These are phyloP conservation scores for Geranium rotundifolium DNA, from an alignment of 345 rosid species.

Conservation along the genomic window DNA sequence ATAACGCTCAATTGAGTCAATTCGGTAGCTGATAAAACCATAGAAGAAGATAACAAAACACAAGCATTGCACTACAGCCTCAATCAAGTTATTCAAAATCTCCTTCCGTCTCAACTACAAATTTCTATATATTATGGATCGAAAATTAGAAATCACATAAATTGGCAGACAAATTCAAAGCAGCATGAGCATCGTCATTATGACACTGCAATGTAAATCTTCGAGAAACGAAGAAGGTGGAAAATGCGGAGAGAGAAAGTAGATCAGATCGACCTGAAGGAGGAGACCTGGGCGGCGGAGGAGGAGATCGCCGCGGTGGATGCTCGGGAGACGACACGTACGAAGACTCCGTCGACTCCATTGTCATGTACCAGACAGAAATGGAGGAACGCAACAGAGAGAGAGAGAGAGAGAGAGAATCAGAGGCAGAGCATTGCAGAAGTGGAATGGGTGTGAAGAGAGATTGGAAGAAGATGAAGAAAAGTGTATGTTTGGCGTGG, in stretches of 20 bases:
- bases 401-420: background rate
- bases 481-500: background rate
- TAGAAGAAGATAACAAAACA: too few relatives aligned
- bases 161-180: too few relatives aligned
- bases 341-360: conserved; percentile 91
- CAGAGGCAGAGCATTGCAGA: background rate
- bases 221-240: background rate
- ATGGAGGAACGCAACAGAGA: background rate
- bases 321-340: conserved; percentile 75
- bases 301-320: conserved; percentile 42
- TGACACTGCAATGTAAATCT: too few relatives aligned
- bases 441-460: background rate
- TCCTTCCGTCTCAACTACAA: too few relatives aligned
- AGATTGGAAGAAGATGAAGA: background rate
- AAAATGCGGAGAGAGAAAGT: conserved; percentile 6
- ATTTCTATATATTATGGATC: too few relatives aligned
- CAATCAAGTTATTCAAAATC: too few relatives aligned
- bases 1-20: too few relatives aligned
- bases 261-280: conserved; percentile 62
- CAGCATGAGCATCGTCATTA: too few relatives aligned
- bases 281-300: conserved; percentile 48
- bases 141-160: too few relatives aligned
- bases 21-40: too few relatives aligned
- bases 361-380: conserved; percentile 2
- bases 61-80: too few relatives aligned